Base-by-base conservation (phyloP, 2,329 filamentous ascomycete species). In the Aschersonia sp. region DNA sequence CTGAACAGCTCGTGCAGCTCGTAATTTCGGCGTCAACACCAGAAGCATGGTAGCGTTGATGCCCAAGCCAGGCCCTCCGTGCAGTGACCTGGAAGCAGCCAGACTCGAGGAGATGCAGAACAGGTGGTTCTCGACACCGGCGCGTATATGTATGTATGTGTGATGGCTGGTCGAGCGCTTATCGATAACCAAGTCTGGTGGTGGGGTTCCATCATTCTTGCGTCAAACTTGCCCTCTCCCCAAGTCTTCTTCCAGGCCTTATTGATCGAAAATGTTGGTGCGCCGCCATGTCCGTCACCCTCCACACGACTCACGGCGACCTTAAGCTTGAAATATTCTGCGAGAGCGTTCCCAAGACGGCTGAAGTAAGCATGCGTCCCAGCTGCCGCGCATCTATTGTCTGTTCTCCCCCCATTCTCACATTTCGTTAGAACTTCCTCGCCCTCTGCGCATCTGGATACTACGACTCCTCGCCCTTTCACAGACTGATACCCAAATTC, bases 311-410 rank as follows among this genome's bases (percentile, higher is more conserved):
- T 46, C 76, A 84, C 47, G 92, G 92, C 61, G 84, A 92, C 66
- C 75, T 98, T 62, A 98, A 97, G 70, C 78, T 97, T 58, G 92
- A 97, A 66, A 73, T 98, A 55, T 97, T 96, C 70, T 97, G 91
- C 71, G 88, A 96, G 64, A 83, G 85, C 56, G 88, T 94, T 32
- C 92, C 92, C 52, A 89, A 91, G 65, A 95, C 92, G 0, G 84
- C 89, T 53, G 86, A 95, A 69, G 84, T 84, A 69, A 48, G 68
- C 40, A 20, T 20, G 20, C 20, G 20, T 20, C 20, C 20, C 20
- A 20, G 20, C 20, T 20, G 20, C 30, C 45, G 31, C 40, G 29
- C 10, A 9, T 5, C 28, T 9, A 47, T 32, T 30, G 45, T 38
- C 44, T 52, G 44, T 10, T 42, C 45, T 30, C 29, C 41, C 50